Percentiles rank a stretch among this genome's conserved stretches.
Evolutionary conservation across 2,329 filamentous ascomycete genomes (phyloP).

Genomic region (Sarocladium oryzae): DNA sequence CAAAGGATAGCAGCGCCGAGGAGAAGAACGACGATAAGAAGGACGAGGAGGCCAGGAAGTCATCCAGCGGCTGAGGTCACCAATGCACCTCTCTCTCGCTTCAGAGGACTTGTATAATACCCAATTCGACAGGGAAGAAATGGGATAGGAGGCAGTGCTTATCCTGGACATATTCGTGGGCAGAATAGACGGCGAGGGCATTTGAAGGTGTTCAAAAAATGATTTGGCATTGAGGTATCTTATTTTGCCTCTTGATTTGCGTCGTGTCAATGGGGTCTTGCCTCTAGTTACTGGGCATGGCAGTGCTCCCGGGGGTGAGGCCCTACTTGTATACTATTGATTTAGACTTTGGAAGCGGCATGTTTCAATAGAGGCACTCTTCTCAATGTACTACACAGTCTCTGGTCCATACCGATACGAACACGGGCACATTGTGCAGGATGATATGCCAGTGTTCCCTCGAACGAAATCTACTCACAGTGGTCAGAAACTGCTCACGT

Average conservation of each 20-base stretch:
- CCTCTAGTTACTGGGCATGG: neutral
- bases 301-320: neutral
- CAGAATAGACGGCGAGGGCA: constrained; percentile 19
- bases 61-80: constrained; percentile 18
- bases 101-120: constrained; percentile 6
- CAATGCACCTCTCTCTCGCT: too few species aligned
- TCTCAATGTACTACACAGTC: neutral
- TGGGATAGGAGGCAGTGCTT: constrained; percentile 16
- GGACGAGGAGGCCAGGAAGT: constrained; percentile 19
- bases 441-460: too few species aligned
- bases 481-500: too few species aligned
- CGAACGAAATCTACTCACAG: too few species aligned
- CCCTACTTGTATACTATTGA: neutral
- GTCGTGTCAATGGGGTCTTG: too few species aligned
- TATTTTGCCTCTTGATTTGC: too few species aligned
- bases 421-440: too few species aligned
- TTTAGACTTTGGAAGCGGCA: neutral
- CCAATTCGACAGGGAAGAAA: constrained; percentile 4
- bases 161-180: too few species aligned
- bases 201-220: constrained; percentile 30
- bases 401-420: neutral
- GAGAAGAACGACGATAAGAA: constrained; percentile 23
- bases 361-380: constrained; percentile 4
- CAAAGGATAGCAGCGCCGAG: constrained; percentile 19
- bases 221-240: neutral